phyloP scores from a whole-genome alignment of 352 stramenopile genomes.

The Globisporangium spinosum region DNA sequence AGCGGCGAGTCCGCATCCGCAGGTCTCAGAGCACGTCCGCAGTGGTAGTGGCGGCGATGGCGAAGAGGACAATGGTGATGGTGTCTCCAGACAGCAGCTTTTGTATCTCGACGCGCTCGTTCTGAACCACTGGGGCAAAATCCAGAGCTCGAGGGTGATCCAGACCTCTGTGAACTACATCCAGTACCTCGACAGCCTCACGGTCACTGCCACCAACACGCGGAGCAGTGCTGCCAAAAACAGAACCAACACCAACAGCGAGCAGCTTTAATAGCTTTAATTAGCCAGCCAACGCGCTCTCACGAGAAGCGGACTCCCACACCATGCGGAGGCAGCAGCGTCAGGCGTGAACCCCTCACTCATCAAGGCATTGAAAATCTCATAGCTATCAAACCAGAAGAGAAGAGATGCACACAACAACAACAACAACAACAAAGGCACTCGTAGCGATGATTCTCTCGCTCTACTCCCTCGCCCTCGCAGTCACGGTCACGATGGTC shows the following conservation, averaged over 20 bases:
- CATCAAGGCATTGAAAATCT: not conserved
- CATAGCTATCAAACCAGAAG: not conserved
- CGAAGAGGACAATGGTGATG: constrained; percentile 11
- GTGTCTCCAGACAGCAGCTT: constrained; percentile 47
- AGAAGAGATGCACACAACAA: not conserved
- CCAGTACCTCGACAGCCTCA: constrained; percentile 40
- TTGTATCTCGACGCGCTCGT: constrained; percentile 58
- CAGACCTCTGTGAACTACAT: constrained; percentile 42
- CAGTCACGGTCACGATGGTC: not conserved
- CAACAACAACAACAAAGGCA: not conserved
- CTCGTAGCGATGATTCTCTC: not conserved
- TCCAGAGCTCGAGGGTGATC: constrained; percentile 25
- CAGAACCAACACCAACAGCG: not conserved
- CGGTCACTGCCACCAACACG: not conserved
- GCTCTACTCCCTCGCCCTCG: not conserved
- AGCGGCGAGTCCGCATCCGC: constrained; percentile 4
- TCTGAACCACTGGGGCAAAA: constrained; percentile 48
- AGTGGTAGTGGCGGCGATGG: constrained; percentile 13
- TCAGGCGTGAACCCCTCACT: not conserved
- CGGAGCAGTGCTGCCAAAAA: not conserved
- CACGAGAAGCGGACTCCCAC: not conserved
- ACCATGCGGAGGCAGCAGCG: not conserved
- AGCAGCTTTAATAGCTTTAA: not conserved
- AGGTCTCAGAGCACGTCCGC: constrained; percentile 45
- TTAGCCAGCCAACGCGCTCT: not conserved